Evolutionary conservation across 306 rosid genomes (phyloP).

Genomic region (Ochetophila trinervis): DNA sequence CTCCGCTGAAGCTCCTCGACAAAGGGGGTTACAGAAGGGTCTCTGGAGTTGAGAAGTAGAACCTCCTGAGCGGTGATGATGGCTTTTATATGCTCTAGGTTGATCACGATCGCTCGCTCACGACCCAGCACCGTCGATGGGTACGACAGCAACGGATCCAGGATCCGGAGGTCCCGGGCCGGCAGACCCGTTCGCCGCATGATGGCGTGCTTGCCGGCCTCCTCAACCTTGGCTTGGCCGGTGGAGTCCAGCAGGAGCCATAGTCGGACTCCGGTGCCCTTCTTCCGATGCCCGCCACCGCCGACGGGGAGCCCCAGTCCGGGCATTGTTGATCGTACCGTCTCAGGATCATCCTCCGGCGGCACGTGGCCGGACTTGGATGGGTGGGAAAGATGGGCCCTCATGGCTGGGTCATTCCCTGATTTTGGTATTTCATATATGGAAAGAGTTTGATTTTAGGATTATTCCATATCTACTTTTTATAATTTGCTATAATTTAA

Average conservation of each 20-base stretch:
- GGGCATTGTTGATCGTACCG: slow-evolving; percentile 18
- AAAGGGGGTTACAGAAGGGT: slow-evolving; percentile 84
- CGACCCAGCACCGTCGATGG: slow-evolving; percentile 73
- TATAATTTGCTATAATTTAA: too few species aligned
- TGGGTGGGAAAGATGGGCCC: slow-evolving; percentile 27
- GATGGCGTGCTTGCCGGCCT: slow-evolving; percentile 86
- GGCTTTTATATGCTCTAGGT: slow-evolving; percentile 91
- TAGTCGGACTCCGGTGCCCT: slow-evolving; percentile 64
- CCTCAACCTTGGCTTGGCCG: slow-evolving; percentile 64
- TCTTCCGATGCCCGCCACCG: slow-evolving; percentile 54
- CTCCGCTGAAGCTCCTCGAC: slow-evolving; percentile 71
- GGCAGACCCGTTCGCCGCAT: slow-evolving; percentile 95
- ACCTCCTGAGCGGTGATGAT: slow-evolving; percentile 88
- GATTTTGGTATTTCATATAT: too few species aligned
- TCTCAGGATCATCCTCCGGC: slow-evolving; percentile 35
- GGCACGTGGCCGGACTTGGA: slow-evolving; percentile 17
- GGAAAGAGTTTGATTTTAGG: too few species aligned
- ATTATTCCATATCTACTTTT: too few species aligned
- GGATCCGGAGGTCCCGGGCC: slow-evolving; percentile 84
- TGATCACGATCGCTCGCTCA: slow-evolving; percentile 85
- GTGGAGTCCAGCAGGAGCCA: slow-evolving; percentile 69
- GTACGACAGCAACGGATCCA: slow-evolving; percentile 72
- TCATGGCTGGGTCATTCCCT: slow-evolving; percentile 1
- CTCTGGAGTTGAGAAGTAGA: slow-evolving; percentile 73
- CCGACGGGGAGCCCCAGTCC: slow-evolving; percentile 25